Percentiles rank a stretch among this genome's conserved stretches.
Evolutionary conservation across 345 rosid genomes (phyloP).

Genomic region (Brassica incana): DNA sequence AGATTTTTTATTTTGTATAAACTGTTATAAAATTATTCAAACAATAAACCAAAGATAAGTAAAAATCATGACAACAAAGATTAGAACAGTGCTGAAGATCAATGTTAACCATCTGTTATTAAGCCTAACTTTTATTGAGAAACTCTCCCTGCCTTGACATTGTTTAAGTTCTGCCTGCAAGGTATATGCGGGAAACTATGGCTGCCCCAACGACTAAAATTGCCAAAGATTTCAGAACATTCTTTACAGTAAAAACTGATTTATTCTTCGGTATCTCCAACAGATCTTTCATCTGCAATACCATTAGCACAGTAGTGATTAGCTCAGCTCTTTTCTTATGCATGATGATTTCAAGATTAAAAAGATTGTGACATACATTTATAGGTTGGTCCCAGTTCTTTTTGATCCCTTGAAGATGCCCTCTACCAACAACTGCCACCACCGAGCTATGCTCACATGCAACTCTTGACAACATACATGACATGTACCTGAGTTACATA

Average conservation of each 20-base stretch:
- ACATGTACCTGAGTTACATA: constrained; percentile 66
- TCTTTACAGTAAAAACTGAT: constrained; percentile 44
- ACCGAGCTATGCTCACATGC: constrained; percentile 75
- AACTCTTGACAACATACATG: constrained; percentile 53
- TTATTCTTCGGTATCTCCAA: constrained; percentile 55
- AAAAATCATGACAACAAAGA: constrained; percentile 7
- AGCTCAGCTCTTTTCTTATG: neutral
- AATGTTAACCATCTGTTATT: constrained; percentile 21
- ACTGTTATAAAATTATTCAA: constrained; percentile 4
- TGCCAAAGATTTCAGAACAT: constrained; percentile 54
- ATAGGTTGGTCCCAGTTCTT: constrained; percentile 84
- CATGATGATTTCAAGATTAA: neutral
- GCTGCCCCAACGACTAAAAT: constrained; percentile 62
- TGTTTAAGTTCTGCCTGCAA: constrained; percentile 49
- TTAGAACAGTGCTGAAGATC: neutral
- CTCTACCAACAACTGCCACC: constrained; percentile 93
- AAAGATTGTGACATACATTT: constrained; percentile 41
- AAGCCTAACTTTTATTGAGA: constrained; percentile 9
- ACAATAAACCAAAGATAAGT: neutral
- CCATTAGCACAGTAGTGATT: neutral
- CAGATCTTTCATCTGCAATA: constrained; percentile 55
- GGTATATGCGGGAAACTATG: constrained; percentile 56
- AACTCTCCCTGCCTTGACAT: constrained; percentile 5
- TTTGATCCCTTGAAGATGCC: constrained; percentile 86
- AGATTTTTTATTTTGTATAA: neutral